Evolutionary conservation across 78 protist species (phyloP).

Genomic region (Dictyostelium discoideum): DNA sequence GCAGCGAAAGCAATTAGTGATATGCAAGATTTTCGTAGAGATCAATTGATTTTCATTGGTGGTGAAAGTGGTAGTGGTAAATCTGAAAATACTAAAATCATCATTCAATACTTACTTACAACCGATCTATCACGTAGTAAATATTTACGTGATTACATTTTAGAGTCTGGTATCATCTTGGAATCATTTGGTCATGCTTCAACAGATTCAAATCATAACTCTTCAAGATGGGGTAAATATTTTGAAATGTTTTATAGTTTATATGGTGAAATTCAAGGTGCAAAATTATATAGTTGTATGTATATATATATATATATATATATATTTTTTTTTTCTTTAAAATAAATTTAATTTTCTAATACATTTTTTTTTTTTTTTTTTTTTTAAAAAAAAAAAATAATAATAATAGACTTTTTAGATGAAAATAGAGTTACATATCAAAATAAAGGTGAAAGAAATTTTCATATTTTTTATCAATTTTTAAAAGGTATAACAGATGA

Average conservation of each 20-base stretch:
- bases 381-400: background rate
- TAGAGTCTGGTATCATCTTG: constrained; percentile 65
- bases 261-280: constrained; percentile 68
- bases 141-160: constrained; percentile 18
- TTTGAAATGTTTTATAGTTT: constrained; percentile 70
- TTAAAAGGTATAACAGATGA: constrained; percentile 57
- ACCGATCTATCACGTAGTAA: constrained; percentile 32
- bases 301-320: no score
- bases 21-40: constrained; percentile 53
- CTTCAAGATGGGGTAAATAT: constrained; percentile 82
- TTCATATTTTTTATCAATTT: constrained; percentile 78
- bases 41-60: constrained; percentile 45
- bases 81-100: constrained; percentile 92
- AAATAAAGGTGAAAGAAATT: constrained; percentile 71
- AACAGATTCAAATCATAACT: constrained; percentile 59
- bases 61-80: constrained; percentile 98
- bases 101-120: constrained; percentile 86
- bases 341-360: background rate
- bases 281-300: constrained; percentile 59
- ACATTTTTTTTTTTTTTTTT: background rate
- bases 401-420: constrained; percentile 49
- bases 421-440: constrained; percentile 69
- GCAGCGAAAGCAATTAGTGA: constrained; percentile 40
- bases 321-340: background rate
- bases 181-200: constrained; percentile 84